phyloP scores from a whole-genome alignment of 2,329 filamentous ascomycete species.

The Dothideomycetes sp. region DNA sequence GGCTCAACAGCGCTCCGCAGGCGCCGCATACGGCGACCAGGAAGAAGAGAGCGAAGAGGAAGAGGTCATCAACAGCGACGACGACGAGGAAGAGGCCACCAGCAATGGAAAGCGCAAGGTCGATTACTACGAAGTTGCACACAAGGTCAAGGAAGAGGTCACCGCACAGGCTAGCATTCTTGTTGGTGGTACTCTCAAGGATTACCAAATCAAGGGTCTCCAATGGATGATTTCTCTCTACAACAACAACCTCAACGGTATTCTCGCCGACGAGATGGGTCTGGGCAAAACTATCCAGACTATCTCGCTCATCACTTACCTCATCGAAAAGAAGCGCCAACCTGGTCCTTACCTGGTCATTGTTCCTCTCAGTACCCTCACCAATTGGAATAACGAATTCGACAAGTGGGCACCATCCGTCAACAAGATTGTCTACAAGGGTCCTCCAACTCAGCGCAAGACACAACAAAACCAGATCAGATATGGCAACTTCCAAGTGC shows the following conservation, averaged over 20 bases:
- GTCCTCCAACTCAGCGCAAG: conserved; percentile 78
- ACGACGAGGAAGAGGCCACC: conserved; percentile 57
- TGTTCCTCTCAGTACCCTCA: conserved; percentile 89
- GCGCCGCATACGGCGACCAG: conserved; percentile 65
- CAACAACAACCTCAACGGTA: conserved; percentile 99
- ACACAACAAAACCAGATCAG: conserved; percentile 88
- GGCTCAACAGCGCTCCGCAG: conserved; percentile 76
- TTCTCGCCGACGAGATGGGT: conserved; percentile 98
- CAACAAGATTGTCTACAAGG: conserved; percentile 87
- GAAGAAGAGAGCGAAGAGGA: conserved; percentile 39
- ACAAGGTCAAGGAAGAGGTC: conserved; percentile 90
- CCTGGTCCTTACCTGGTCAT: conserved; percentile 91
- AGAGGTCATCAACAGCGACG: conserved; percentile 55
- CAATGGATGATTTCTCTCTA: conserved; percentile 99
- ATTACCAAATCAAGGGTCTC: conserved; percentile 96
- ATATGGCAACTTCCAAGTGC: conserved; percentile 87
- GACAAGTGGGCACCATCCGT: conserved; percentile 96
- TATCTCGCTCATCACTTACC: conserved; percentile 91
- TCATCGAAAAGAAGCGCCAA: conserved; percentile 92
- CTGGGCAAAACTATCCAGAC: conserved; percentile 99
- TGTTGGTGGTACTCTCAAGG: conserved; percentile 85
- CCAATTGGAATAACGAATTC: conserved; percentile 98
- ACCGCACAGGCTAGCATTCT: conserved; percentile 72
- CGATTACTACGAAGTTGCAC: conserved; percentile 97
- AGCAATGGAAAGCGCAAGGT: conserved; percentile 66